Evolutionary conservation across 176 grass and related monocot species (phyloP), one percentile per base, ranked within the genome.

Genomic region (Eragrostis curvula): DNA sequence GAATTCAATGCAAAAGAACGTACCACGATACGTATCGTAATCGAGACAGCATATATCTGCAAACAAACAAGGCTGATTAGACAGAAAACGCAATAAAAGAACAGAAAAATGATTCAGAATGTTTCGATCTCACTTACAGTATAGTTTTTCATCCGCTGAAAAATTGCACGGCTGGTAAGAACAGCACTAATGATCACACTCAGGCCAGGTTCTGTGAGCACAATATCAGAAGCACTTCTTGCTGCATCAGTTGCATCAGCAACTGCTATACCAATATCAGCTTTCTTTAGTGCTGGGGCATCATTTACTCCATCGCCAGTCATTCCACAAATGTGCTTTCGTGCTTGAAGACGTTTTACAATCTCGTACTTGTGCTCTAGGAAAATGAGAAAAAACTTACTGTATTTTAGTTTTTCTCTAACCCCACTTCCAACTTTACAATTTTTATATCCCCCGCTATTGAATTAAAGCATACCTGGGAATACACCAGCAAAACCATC

Each of bases 21-120:
- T 83, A 90, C 88, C 74, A 90, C 84, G 12, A 90, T 90, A 79
- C 88, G 84, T 36, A 86, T 86, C 45, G 88, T 90, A 36, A 90
- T 90, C 4, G 88, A 90, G 16, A 90, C 79, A 14, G 88, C 88
- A 74, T 86, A 90, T 13, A 90, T 90, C 88, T 90, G 88, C 65
- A 53, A 63, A 71, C 21, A 65, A 65, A 51, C 1, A 18, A 82
- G 44, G 16, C 27, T 12, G 9, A 52, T 73, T 3, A 83, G 81
- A 14, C 40, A 28, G 69, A 45, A 46, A 58, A 58, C 21, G 1
- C 56, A 24, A 24, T 8, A 23, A 12, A 24, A 82, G 20, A 13
- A 65, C 3, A 41, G 83, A 55, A 3, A 44, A 88, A 75, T 68
- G 43, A 69, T 61, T 18, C 13, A 45, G 27, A 52, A 79, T 27